A percentile compares a stretch with the other conserved stretches of the same genome.
Evolutionary conservation across 352 stramenopile genomes (phyloP).

Genomic region (Albugo candida): DNA sequence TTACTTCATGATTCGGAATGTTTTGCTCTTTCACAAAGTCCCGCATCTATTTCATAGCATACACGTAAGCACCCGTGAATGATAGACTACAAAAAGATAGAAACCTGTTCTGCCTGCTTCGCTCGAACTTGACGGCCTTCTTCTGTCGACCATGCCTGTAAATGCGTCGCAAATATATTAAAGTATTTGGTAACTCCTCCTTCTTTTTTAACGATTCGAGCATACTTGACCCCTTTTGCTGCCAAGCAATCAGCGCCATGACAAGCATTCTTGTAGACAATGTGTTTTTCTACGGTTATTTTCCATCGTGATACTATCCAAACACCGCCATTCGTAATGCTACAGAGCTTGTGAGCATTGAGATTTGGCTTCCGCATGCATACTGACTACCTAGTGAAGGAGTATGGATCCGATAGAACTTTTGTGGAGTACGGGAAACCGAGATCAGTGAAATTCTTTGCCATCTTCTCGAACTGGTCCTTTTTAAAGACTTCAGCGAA

Average conservation of each 20-base stretch:
- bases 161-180: conserved; percentile 73
- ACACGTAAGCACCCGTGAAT: too few relatives aligned
- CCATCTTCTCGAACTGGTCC: conserved; percentile 31
- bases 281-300: conserved; percentile 53
- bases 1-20: conserved; percentile 49
- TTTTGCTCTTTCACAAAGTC: conserved; percentile 32
- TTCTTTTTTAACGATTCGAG: conserved; percentile 41
- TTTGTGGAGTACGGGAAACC: conserved; percentile 43
- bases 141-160: conserved; percentile 70
- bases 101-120: conserved; percentile 44
- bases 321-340: conserved; percentile 59
- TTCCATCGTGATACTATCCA: conserved; percentile 68
- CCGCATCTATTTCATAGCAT: conserved; percentile 9
- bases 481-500: conserved; percentile 48
- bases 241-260: conserved; percentile 70
- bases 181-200: conserved; percentile 36
- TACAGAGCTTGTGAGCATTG: conserved; percentile 4
- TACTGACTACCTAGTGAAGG: conserved; percentile 33
- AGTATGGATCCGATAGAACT: conserved; percentile 53
- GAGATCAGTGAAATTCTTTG: conserved; percentile 26
- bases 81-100: too few relatives aligned
- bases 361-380: not conserved
- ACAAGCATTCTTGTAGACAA: conserved; percentile 54
- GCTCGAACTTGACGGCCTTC: conserved; percentile 34
- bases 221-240: conserved; percentile 71